These are phyloP conservation scores for Aspergillus ochraceoroseus DNA, from an alignment of 2,329 filamentous ascomycete genomes.

Conservation along the genomic window DNA sequence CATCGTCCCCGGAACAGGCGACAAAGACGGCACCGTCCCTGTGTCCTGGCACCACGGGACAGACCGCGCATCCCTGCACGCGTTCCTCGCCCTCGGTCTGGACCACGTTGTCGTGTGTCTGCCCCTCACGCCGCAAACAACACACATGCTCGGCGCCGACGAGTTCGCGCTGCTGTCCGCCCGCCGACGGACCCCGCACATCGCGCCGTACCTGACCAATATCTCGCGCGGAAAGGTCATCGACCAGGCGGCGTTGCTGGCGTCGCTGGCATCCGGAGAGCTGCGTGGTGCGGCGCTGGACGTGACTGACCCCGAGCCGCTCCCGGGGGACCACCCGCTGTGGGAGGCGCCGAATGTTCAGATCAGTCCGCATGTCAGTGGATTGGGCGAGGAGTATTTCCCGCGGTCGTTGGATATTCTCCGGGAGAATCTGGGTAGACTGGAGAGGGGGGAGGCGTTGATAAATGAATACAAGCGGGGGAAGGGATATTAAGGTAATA, in stretches of 20 bases:
- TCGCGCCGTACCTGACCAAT: slow-evolving; percentile 61
- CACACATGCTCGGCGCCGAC: slow-evolving; percentile 49
- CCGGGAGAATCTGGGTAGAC: slow-evolving; percentile 52
- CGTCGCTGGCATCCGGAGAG: slow-evolving; percentile 52
- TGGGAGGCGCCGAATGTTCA: slow-evolving; percentile 67
- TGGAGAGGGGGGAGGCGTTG: slow-evolving; percentile 51
- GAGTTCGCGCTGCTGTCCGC: slow-evolving; percentile 54
- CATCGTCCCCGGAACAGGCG: slow-evolving; percentile 62
- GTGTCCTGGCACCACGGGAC: slow-evolving; percentile 55
- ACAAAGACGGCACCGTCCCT: slow-evolving; percentile 53
- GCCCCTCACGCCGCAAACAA: slow-evolving; percentile 55
- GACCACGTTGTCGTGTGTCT: slow-evolving; percentile 56
- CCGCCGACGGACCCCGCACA: slow-evolving; percentile 24
- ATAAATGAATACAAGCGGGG: slow-evolving; percentile 59
- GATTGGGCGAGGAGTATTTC: slow-evolving; percentile 51
- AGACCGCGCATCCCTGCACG: slow-evolving; percentile 48
- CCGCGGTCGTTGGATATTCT: slow-evolving; percentile 56
- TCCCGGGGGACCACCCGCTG: slow-evolving; percentile 62
- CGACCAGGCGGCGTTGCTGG: slow-evolving; percentile 58
- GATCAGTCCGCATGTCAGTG: slow-evolving; percentile 64
- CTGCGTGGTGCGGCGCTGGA: slow-evolving; percentile 67
- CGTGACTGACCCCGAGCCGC: slow-evolving; percentile 73
- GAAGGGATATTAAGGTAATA: slow-evolving; percentile 53
- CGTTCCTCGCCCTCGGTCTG: slow-evolving; percentile 53
- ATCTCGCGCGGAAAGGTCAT: slow-evolving; percentile 64